Base-by-base conservation (phyloP, 208 protist species). In the Acanthamoeba culbertsoni region DNA sequence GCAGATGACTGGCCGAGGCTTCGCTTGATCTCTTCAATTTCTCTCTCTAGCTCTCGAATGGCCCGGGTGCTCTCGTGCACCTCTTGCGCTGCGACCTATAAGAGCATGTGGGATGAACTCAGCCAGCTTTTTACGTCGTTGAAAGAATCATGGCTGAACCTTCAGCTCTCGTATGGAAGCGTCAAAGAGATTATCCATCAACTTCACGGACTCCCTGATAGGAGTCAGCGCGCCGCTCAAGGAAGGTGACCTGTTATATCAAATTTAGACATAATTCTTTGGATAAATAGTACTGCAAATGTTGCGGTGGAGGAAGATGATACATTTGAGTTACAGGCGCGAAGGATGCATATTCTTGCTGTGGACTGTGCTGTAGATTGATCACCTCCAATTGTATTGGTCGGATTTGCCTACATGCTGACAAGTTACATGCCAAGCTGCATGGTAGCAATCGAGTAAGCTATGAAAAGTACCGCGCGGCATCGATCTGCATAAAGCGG, bases 151-250 rank as follows among this genome's bases (percentile, higher is more conserved):
- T 51, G 7, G 16, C 14, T 40, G 7, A 20, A 79, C 68, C 35
- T 79, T 79, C 37, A 79, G 68, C 68, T 79, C 68, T 48, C 68
- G 68, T 6, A 79, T 79, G 20, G 68, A 79, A 4, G 68, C 68
- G 26, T 79, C 68, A 23, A 79, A 79, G 33, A 79, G 68, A 26
- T 43, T 48, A 28, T 79, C 68, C 42, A 79, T 48, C 14, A 79
- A 26, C 68, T 31, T 79, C 10, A 79, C 68, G 18, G 68, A 79
- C n/a, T 79, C 68, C 31, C 68, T 6, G 7, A 79, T 20, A 3
- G 68, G 68, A 26, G n/a, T 48, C 37, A 79, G 42, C 20, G 68
- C 68, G 23, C 37, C 42, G 42, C 68, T 48, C 23, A 79, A 14
- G 3, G 31, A 2, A 40, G 68, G 2, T 10, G 40, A 31, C 37